A percentile compares a stretch with the other conserved stretches of the same genome.
Evolutionary conservation across 208 protist species (phyloP).

Genomic region (Acanthamoeba rhysodes): DNA sequence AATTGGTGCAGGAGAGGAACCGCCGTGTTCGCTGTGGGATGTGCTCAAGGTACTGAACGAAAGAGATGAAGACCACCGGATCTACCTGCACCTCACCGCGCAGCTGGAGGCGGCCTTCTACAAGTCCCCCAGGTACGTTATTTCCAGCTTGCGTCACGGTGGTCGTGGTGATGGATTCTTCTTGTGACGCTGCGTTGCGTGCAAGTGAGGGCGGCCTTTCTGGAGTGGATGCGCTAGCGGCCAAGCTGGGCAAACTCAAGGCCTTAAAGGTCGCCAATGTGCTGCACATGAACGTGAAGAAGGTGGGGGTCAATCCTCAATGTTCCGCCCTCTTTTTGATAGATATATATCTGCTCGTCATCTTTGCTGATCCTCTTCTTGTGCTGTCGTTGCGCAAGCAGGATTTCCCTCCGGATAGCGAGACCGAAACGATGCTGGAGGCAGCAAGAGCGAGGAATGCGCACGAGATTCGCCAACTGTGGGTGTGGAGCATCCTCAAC

Average conservation of each 20-base stretch:
- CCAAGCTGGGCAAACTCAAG: conserved; percentile 35
- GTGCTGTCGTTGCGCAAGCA: neutral
- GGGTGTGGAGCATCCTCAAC: conserved; percentile 52
- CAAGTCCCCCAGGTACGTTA: neutral
- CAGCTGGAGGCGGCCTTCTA: conserved; percentile 53
- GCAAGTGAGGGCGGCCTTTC: neutral
- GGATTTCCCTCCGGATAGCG: conserved; percentile 10
- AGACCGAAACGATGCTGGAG: neutral
- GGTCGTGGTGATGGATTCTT: too few relatives aligned
- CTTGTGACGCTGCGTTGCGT: neutral
- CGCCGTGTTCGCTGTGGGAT: conserved; percentile 54
- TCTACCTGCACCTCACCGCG: conserved; percentile 39
- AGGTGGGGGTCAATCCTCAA: neutral
- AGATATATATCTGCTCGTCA: neutral
- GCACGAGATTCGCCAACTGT: conserved; percentile 55
- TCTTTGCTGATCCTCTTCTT: neutral
- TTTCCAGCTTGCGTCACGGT: too few relatives aligned
- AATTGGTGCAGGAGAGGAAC: neutral
- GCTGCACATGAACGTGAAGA: conserved; percentile 54
- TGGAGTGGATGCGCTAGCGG: neutral
- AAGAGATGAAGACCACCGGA: conserved; percentile 5
- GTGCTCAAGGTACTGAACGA: conserved; percentile 50
- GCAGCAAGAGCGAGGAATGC: neutral
- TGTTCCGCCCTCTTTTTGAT: neutral
- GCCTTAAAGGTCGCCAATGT: conserved; percentile 36